Evolutionary conservation across 257 asterid species (phyloP), one percentile per base, ranked within the genome.

Genomic region (Capsicum chinense): DNA sequence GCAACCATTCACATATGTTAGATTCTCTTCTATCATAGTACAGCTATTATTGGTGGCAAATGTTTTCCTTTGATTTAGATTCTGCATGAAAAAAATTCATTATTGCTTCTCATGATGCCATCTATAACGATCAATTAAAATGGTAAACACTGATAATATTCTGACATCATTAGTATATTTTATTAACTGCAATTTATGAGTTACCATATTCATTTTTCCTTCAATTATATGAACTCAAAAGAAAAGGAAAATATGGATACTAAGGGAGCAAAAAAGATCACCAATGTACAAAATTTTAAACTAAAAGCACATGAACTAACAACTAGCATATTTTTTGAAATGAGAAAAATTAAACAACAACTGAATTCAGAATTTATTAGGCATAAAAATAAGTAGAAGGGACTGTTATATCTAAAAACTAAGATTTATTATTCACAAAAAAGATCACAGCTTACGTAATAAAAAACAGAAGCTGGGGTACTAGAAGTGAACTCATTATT

Each of bases 391-490:
- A 52, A 50, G 4, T 50, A 50, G 62, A 74, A 74, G 19, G 44
- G 21, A 13, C 81, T 52, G 6, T 76, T 14, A 50, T 48, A n/a
- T 3, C 44, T 17, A 69, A 68, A 68, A 68, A 68, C 78, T 37
- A n/a, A 71, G 79, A 71, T 71, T 71, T 71, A 16, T 70, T 74
- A 76, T 52, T 76, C 62, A 14, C 2, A 13, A 13, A 76, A 76
- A 7, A 50, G 63, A 76, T 13, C 62, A 76, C 81, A 52, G 47
- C 81, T 52, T 76, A 76, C 81, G 26, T 52, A 13, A 21, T 21
- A 6, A 8, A 71, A 14, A 74, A 54, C 15, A 52, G 81, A 52
- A 76, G 63, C 48, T 52, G 81, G 15, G 63, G 16, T 4, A 68
- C 54, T 76, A 48, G 63, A 21, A 50, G 48, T 52, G 21, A 50